phyloP scores from a whole-genome alignment of 257 asterid genomes.

The Solanum pennellii region DNA sequence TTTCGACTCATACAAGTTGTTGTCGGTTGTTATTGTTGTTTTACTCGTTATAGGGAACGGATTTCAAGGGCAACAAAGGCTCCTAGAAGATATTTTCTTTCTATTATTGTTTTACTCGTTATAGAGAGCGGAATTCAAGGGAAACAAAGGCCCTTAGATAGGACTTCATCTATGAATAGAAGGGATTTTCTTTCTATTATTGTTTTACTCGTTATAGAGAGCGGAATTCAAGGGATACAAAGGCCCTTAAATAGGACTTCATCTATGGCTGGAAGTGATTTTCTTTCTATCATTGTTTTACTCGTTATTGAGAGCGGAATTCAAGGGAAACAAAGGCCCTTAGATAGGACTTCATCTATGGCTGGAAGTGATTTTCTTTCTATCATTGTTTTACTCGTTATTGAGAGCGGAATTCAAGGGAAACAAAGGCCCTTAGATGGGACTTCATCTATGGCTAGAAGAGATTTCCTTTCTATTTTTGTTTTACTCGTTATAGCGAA shows the following conservation, averaged over 20 bases:
- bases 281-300: background rate
- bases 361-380: background rate
- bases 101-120: background rate
- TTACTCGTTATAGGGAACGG: background rate
- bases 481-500: background rate
- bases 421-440: background rate
- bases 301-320: background rate
- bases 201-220: background rate
- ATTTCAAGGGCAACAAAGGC: background rate
- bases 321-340: background rate
- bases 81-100: background rate
- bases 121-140: background rate
- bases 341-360: background rate
- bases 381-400: background rate
- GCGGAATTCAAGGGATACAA: background rate
- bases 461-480: background rate
- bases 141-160: background rate
- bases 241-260: background rate
- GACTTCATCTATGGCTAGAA: background rate
- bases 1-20: background rate
- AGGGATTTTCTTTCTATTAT: background rate
- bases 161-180: background rate
- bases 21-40: background rate
- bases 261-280: background rate
- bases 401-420: background rate